A percentile compares a stretch with the other conserved stretches of the same genome.
Conservation (phyloP, 1,284 basidiomycete genomes). For the Pascua guehoae region DNA sequence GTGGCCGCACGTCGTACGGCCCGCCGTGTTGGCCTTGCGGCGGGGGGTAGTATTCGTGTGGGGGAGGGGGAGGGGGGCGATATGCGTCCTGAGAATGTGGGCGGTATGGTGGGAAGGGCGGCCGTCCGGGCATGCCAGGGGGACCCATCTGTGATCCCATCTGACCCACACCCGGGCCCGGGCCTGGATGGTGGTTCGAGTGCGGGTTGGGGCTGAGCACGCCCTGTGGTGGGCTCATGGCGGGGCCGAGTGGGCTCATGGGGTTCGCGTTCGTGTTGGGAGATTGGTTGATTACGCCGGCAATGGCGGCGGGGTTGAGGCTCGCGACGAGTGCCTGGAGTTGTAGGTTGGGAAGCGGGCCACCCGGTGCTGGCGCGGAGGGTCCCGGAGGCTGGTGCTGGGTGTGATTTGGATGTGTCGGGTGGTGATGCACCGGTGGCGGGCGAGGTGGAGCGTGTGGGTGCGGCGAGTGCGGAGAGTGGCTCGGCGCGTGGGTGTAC, state of each 20-base stretch:
- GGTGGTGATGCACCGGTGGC: constrained; percentile 26
- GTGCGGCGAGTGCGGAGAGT: constrained; percentile 21
- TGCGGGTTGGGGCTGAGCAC: no score
- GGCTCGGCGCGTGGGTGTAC: not conserved
- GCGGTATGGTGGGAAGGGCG: not conserved
- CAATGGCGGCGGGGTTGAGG: constrained; percentile 32
- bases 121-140: not conserved
- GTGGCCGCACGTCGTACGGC: not conserved
- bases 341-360: constrained; percentile 35
- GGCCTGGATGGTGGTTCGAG: no score
- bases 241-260: no score
- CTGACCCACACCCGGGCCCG: no score
- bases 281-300: not conserved
- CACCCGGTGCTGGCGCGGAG: constrained; percentile 1
- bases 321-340: constrained; percentile 40
- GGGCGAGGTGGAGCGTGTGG: constrained; percentile 20
- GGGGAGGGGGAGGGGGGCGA: not conserved
- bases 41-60: not conserved
- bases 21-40: not conserved
- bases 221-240: no score
- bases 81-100: not conserved
- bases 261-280: no score
- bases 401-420: constrained; percentile 13
- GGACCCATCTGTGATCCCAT: no score
- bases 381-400: constrained; percentile 21